A percentile compares a stretch with the other conserved stretches of the same genome.
phyloP scores from a whole-genome alignment of 139 green algal species.

The Chlorella vulgaris region DNA sequence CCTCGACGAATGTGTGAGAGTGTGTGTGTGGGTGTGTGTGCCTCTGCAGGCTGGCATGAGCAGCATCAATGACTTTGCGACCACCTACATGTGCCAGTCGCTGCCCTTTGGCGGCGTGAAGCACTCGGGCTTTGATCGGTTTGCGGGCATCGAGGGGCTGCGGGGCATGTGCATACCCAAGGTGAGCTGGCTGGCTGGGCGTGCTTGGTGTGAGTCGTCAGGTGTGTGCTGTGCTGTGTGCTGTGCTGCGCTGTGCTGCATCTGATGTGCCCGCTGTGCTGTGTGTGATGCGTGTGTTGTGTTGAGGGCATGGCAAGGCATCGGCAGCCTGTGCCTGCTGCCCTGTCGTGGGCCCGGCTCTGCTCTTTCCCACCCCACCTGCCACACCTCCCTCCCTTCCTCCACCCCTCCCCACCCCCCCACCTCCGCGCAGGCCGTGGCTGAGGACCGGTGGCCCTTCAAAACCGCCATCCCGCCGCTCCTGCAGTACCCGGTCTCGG shows the following conservation, averaged over 20 bases:
- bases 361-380: no score
- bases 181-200: not conserved
- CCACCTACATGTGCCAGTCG: slow-evolving; percentile 97
- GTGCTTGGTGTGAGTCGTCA: not conserved
- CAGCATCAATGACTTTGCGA: slow-evolving; percentile 95
- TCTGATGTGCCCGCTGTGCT: not conserved
- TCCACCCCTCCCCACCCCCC: not conserved
- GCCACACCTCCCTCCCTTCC: no score
- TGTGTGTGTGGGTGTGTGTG: not conserved
- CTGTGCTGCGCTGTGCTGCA: not conserved
- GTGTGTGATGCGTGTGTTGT: no score
- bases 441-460: slow-evolving; percentile 83
- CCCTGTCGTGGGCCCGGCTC: no score
- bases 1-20: not conserved
- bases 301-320: no score
- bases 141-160: slow-evolving; percentile 94
- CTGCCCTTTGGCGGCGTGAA: slow-evolving; percentile 99
- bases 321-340: no score
- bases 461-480: slow-evolving; percentile 88
- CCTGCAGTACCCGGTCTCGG: slow-evolving; percentile 78
- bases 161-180: slow-evolving; percentile 87
- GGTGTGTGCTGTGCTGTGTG: not conserved
- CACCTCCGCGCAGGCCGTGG: slow-evolving; percentile 65
- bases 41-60: slow-evolving; percentile 82
- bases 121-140: slow-evolving; percentile 94